Percentiles rank a stretch among this genome's conserved stretches.
Evolutionary conservation across 768 basidiomycete genomes (phyloP).

Genomic region (Xerocomellus amylosporus): DNA sequence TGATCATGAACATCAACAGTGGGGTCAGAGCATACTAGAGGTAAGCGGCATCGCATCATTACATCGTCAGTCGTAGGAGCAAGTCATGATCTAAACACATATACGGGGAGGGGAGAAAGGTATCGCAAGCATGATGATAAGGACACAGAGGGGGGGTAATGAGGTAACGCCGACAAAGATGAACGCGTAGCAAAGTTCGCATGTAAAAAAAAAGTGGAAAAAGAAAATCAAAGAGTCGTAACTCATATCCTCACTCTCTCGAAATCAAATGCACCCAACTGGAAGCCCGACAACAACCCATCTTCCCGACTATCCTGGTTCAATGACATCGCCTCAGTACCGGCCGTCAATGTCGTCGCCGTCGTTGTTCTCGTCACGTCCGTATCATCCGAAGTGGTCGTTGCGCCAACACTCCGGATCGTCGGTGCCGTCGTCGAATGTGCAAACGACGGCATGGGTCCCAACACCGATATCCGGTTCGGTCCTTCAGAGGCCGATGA

Average conservation of each 20-base stretch:
- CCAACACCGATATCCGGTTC: slow-evolving; percentile 29
- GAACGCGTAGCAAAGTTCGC: background rate
- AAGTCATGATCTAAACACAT: background rate
- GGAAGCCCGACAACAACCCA: slow-evolving; percentile 10
- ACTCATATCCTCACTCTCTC: slow-evolving; percentile 15
- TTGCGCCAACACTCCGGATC: slow-evolving; percentile 31
- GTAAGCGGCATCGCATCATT: slow-evolving; percentile 13
- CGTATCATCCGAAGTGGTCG: slow-evolving; percentile 32
- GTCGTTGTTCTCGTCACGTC: slow-evolving; percentile 25
- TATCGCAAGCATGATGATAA: slow-evolving; percentile 12
- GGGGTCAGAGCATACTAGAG: background rate
- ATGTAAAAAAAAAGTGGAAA: background rate
- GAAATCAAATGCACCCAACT: slow-evolving; percentile 22
- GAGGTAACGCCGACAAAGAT: slow-evolving; percentile 12
- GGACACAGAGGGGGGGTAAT: background rate
- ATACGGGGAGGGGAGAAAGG: background rate
- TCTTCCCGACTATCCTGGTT: slow-evolving; percentile 14
- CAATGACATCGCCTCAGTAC: slow-evolving; percentile 9
- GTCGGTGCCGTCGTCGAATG: slow-evolving; percentile 29
- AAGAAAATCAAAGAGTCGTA: background rate
- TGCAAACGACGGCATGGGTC: slow-evolving; percentile 34
- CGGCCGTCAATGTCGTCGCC: slow-evolving; percentile 19
- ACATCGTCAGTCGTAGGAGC: slow-evolving; percentile 2
- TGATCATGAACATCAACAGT: background rate
- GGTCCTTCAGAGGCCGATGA: slow-evolving; percentile 6